Evolutionary conservation across 2,329 filamentous ascomycete genomes (phyloP), one percentile per base, ranked within the genome.

Genomic region (Exophiala mesophila): DNA sequence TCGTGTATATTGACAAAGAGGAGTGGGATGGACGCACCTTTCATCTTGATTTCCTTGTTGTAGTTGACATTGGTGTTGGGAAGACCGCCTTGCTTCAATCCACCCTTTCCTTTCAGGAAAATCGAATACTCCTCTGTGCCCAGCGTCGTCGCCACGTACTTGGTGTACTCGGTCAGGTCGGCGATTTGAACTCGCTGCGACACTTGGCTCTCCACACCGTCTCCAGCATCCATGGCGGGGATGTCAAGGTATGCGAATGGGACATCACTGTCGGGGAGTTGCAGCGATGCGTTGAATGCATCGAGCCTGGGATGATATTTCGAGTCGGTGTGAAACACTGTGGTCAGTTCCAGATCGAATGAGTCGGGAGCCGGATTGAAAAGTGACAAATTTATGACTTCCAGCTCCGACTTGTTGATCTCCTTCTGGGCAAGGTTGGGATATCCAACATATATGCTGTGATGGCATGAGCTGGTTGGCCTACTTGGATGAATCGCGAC

Each of bases 401-500:
- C 61, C 18, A 81, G 60, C 3, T 63, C 68, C 1, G 77, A 72
- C 21, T 67, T 60, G 53, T 77, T 69, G 53, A 81, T 69, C 37
- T 71, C 69, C 29, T 59, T 45, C 53, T 80, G 77, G 23, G 76
- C 76, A 44, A 76, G 76, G 21, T 72, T 69, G 13, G 77, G 77
- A 54, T 80, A 76, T 3, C 60, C 77, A 38, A 80, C 77, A 54
- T 72, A 81, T 34, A 80, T 66, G 28, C 74, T 76, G 50, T 19
- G 30, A 29, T n/a, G n/a, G n/a, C n/a, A n/a, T n/a, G n/a, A n/a
- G n/a, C n/a, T n/a, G n/a, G n/a, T n/a, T n/a, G n/a, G n/a, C n/a
- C n/a, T n/a, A n/a, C 10, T 26, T n/a, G 5, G n/a, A n/a, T n/a
- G n/a, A n/a, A n/a, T n/a, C n/a, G n/a, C n/a, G n/a, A n/a, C n/a